Conservation (phyloP, 140 eudicot species). For the Eryngium alpinum region DNA sequence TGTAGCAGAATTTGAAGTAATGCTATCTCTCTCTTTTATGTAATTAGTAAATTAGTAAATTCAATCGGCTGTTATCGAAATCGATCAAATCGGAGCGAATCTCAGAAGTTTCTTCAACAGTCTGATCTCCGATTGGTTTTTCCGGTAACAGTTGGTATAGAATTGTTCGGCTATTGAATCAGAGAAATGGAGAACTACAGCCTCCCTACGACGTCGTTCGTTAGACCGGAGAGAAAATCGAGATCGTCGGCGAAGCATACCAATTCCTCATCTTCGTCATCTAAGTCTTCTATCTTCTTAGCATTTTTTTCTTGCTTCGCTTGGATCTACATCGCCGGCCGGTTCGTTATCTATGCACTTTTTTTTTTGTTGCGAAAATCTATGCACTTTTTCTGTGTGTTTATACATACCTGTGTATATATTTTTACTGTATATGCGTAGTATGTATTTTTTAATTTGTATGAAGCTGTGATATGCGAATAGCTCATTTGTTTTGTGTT, state of each 20-base stretch:
- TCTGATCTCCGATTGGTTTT: too few species aligned
- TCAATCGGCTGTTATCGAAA: too few species aligned
- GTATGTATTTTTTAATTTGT: not conserved
- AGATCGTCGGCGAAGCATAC: slow-evolving; percentile 27
- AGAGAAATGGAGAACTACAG: not conserved
- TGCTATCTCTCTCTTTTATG: too few species aligned
- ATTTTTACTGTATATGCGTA: not conserved
- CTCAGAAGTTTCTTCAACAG: too few species aligned
- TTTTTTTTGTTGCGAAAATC: too few species aligned
- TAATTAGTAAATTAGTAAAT: too few species aligned
- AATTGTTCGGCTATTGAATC: too few species aligned
- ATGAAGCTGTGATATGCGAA: not conserved
- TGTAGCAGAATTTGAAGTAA: too few species aligned
- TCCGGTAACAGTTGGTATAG: too few species aligned
- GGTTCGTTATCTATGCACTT: slow-evolving; percentile 31
- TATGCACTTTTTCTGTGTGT: not conserved
- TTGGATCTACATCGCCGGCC: slow-evolving; percentile 77
- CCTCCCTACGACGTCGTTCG: slow-evolving; percentile 54
- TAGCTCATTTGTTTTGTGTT: not conserved
- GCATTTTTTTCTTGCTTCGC: slow-evolving; percentile 75
- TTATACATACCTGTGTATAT: too few species aligned
- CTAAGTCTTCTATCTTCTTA: slow-evolving; percentile 47
- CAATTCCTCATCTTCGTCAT: slow-evolving; percentile 29
- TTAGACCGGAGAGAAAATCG: slow-evolving; percentile 48
- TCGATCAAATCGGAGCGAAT: too few species aligned